Base-by-base conservation (phyloP, 2,329 filamentous ascomycete species). In the Helotiales sp. region DNA sequence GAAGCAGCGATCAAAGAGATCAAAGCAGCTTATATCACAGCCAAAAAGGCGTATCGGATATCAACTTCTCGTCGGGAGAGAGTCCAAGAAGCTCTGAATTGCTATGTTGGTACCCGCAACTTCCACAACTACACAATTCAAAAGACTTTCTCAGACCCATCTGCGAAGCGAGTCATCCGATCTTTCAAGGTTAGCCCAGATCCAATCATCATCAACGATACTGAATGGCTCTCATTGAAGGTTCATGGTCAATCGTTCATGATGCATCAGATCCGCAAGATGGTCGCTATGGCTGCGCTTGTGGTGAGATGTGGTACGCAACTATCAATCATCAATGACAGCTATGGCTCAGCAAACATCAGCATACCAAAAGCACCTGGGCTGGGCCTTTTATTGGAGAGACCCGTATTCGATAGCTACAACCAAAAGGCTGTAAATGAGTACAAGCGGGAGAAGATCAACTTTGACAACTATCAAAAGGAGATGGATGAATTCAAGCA, bases 201-300 rank as follows among this genome's bases (percentile, higher is more conserved):
- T 61, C 93, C 93, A 0, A 90, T 97, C 75, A 88, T 93, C 76
- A 96, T 97, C 79, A 88, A 93, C 78, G 89, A 95, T 76, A 97
- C 93, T 1, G 92, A 99, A 82, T 99, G 96, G 96, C 84, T 99
- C 4, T 96, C 91, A 50, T 84, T 98, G 72, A 97, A 97, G 78
- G 94, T 99, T 26, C 96, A 99, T 79, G 96, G 96, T 0, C 96
- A 99, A 80, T 95, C 91, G 76, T 99, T 99, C 85, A 99, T 99
- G 96, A 99, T 99, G 96, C 96, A 99, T 80, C 96, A 99, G 82
- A 99, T 99, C 79, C 91, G 96, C 76, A 99, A 98, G 81, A 98
- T 99, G 96, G 93, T 99, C 17, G 93, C 92, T 65, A 93, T 99
- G 91, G 93, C 89, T 8, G 89, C 93, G 37, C 84, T 99, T 68